Evolutionary conservation across 352 stramenopile genomes (phyloP).

Genomic region (Plasmopara halstedii): DNA sequence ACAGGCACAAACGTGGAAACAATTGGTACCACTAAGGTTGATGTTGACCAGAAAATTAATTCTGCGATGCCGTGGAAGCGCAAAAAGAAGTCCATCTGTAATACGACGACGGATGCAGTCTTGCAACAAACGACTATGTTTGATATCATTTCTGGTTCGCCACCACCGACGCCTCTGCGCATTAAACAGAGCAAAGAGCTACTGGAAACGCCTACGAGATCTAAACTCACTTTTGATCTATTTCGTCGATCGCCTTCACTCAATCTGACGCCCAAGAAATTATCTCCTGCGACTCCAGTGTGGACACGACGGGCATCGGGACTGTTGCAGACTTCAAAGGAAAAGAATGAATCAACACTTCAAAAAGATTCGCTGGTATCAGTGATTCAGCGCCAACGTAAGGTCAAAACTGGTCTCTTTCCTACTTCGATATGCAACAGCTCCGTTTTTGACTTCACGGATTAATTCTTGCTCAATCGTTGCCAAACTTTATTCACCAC

Average conservation of each 20-base stretch:
- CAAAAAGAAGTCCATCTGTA: conserved; percentile 4
- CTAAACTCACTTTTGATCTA: conserved; percentile 4
- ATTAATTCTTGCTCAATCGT: conserved; percentile 5
- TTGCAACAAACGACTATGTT: background rate
- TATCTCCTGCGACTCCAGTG: conserved; percentile 11
- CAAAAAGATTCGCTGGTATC: conserved; percentile 5
- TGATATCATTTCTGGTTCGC: conserved; percentile 1
- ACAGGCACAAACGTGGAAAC: background rate
- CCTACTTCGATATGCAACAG: conserved; percentile 4
- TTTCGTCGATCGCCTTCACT: conserved; percentile 10
- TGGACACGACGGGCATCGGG: conserved; percentile 1
- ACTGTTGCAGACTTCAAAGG: conserved; percentile 5
- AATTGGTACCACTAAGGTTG: background rate
- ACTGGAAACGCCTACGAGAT: conserved; percentile 14
- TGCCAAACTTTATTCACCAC: background rate
- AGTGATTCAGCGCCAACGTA: conserved; percentile 12
- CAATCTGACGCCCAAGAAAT: conserved; percentile 19
- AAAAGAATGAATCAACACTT: background rate
- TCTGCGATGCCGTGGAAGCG: conserved; percentile 7
- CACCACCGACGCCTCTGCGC: conserved; percentile 9
- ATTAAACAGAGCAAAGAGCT: conserved; percentile 2
- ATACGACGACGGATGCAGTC: background rate
- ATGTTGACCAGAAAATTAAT: background rate
- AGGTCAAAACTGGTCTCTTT: conserved; percentile 9
- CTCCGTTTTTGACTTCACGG: conserved; percentile 24